phyloP scores from a whole-genome alignment of 202 grass and related monocot species.

The Hordeum pubiflorum region DNA sequence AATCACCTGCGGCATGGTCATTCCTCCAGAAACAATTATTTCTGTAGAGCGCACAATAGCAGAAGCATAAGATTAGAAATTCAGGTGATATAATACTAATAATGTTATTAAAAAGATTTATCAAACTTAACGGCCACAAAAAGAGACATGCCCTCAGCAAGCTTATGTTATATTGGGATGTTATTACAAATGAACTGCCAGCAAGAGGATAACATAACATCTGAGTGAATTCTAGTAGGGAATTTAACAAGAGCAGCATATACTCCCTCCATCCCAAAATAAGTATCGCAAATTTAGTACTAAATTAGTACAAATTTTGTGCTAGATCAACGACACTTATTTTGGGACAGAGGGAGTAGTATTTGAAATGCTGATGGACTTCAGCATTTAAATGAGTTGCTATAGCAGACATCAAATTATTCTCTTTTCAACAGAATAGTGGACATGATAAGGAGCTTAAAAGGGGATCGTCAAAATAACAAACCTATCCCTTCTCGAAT shows the following conservation, averaged over 20 bases:
- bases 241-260: not conserved
- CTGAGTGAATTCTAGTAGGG: not conserved
- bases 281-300: no score
- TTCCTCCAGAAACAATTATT: slow-evolving; percentile 94
- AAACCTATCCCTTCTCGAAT: slow-evolving; percentile 96
- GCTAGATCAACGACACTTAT: no score
- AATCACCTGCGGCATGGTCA: slow-evolving; percentile 89
- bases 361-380: not conserved
- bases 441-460: not conserved
- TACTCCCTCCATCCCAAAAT: not conserved
- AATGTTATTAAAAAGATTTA: not conserved
- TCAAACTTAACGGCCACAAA: no score
- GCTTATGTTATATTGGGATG: not conserved
- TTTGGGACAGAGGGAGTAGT: no score
- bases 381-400: not conserved
- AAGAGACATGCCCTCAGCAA: not conserved
- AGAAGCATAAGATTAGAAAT: slow-evolving; percentile 13
- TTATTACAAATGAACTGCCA: not conserved
- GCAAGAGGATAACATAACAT: not conserved
- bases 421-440: not conserved
- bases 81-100: not conserved
- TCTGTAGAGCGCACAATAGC: slow-evolving; percentile 44
- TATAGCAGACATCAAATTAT: not conserved
- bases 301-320: no score
- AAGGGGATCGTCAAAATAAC: slow-evolving; percentile 20